Evolutionary conservation across 2,329 filamentous ascomycete genomes (phyloP).

Genomic region (Fusarium circinatum): DNA sequence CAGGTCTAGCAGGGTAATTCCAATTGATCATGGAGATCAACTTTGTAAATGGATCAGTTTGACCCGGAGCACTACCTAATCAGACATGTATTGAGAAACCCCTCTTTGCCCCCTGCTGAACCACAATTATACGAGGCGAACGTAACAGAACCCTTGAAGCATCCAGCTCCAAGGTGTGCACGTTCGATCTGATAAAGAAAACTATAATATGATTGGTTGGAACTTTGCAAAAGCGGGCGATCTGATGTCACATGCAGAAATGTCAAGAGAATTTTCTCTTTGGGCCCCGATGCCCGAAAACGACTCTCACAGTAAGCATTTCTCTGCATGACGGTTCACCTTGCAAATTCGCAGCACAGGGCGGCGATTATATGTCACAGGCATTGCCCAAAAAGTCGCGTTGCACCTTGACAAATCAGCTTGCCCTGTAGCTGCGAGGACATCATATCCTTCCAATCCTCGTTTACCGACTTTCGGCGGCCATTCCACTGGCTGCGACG

Average conservation of each 20-base stretch:
- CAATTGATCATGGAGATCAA: neutral
- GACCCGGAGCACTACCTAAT: slow-evolving; percentile 11
- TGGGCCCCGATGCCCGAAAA: slow-evolving; percentile 3
- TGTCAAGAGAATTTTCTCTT: slow-evolving; percentile 43
- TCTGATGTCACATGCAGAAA: slow-evolving; percentile 43
- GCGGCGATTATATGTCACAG: slow-evolving; percentile 27
- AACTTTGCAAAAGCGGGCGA: neutral
- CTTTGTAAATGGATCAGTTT: slow-evolving; percentile 8
- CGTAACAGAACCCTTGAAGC: slow-evolving; percentile 14
- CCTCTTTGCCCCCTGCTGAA: slow-evolving; percentile 5
- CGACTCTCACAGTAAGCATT: slow-evolving; percentile 18
- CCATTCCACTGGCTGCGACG: neutral
- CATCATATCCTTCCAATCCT: neutral
- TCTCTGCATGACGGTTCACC: slow-evolving; percentile 3
- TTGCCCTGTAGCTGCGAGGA: slow-evolving; percentile 39
- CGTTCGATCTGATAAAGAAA: slow-evolving; percentile 42
- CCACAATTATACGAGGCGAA: slow-evolving; percentile 9
- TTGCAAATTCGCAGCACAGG: slow-evolving; percentile 35
- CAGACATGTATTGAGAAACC: neutral
- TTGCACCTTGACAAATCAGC: slow-evolving; percentile 15
- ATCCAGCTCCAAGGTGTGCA: slow-evolving; percentile 19
- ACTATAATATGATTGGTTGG: slow-evolving; percentile 12
- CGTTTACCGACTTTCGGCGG: neutral
- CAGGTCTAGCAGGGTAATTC: slow-evolving; percentile 3
- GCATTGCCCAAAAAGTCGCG: slow-evolving; percentile 15